These are phyloP conservation scores for Hygrophila difformis DNA, from an alignment of 257 asterid genomes.

Conservation along the genomic window DNA sequence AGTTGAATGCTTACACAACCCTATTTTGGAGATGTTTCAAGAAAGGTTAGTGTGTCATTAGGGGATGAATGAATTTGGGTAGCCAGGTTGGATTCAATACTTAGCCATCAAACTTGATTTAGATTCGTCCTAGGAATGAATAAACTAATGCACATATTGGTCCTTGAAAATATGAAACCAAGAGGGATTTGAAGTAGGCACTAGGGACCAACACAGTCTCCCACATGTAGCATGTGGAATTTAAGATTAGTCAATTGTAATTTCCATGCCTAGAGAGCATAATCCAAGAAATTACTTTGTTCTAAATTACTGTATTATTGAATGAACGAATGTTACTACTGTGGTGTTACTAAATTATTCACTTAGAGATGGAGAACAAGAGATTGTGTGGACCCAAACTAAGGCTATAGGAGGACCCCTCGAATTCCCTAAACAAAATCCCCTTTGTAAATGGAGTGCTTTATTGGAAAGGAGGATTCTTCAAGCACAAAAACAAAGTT, in stretches of 20 bases:
- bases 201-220: constrained; percentile 35
- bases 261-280: constrained; percentile 28
- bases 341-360: constrained; percentile 20
- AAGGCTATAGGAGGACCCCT: constrained; percentile 13
- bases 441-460: not conserved
- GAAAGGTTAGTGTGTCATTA: constrained; percentile 12
- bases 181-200: constrained; percentile 24
- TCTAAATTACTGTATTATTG: too few relatives aligned
- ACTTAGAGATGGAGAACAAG: not conserved
- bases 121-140: constrained; percentile 21
- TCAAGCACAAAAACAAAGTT: constrained; percentile 26
- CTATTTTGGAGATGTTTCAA: constrained; percentile 13
- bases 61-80: constrained; percentile 2
- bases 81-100: constrained; percentile 1
- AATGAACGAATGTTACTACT: too few relatives aligned
- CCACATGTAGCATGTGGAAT: constrained; percentile 82
- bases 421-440: constrained; percentile 20
- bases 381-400: constrained; percentile 9
- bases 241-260: constrained; percentile 45
- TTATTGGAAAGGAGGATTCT: constrained; percentile 18
- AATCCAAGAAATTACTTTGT: constrained; percentile 58
- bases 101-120: constrained; percentile 14
- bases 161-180: constrained; percentile 32
- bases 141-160: constrained; percentile 15
- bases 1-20: constrained; percentile 1